These are phyloP conservation scores for Rhazya stricta DNA, from an alignment of 257 asterid species.

Conservation along the genomic window DNA sequence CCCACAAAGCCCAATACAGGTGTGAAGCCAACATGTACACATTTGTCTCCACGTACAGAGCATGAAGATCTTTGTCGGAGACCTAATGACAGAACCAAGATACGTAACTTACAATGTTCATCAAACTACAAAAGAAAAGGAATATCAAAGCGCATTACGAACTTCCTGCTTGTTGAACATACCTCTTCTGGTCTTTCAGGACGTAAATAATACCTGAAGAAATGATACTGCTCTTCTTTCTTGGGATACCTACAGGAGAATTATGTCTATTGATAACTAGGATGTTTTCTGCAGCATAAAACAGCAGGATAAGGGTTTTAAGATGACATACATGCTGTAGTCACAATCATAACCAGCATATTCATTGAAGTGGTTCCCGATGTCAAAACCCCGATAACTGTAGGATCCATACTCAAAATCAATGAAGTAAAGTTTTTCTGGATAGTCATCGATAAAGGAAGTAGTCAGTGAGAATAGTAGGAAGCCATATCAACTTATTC, in stretches of 20 bases:
- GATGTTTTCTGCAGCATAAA: constrained; percentile 9
- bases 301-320: neutral
- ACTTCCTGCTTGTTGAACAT: neutral
- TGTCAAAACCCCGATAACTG: constrained; percentile 91
- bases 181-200: constrained; percentile 67
- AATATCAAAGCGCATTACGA: neutral
- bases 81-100: constrained; percentile 37
- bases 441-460: constrained; percentile 21
- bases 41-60: constrained; percentile 67
- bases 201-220: constrained; percentile 77
- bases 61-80: constrained; percentile 55
- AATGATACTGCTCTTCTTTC: constrained; percentile 65
- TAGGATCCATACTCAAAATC: constrained; percentile 97
- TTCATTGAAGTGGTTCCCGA: constrained; percentile 98
- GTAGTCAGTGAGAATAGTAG: constrained; percentile 18
- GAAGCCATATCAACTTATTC: constrained; percentile 2
- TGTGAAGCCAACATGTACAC: constrained; percentile 83
- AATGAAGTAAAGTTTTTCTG: constrained; percentile 90
- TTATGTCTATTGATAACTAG: constrained; percentile 11
- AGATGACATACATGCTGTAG: constrained; percentile 59
- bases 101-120: constrained; percentile 2
- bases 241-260: constrained; percentile 63
- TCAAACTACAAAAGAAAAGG: neutral
- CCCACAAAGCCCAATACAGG: constrained; percentile 93
- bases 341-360: constrained; percentile 98